Base-by-base conservation (phyloP, 768 basidiomycete genomes). In the Pisolithus sp. region DNA sequence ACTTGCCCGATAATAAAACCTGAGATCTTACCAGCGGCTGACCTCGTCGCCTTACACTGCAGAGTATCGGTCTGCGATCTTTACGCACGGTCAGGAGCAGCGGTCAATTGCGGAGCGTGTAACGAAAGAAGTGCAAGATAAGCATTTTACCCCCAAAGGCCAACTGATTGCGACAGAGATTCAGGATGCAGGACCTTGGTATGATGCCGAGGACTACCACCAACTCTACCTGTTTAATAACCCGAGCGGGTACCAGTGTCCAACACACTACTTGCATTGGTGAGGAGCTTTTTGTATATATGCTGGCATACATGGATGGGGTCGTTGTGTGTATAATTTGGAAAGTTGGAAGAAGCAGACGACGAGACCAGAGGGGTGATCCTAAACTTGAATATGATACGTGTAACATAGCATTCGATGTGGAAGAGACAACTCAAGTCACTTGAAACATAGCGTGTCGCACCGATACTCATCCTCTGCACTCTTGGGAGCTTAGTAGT, bases 41-140 rank as follows among this genome's bases (percentile, higher is more conserved):
- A 50, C 36, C 23, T 9, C 36, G 26, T 6, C 37, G 12, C 12
- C 30, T 34, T 43, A 0, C 30, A 17, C 17, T 23, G 17, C 65
- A 89, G 91, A 97, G 69, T 97, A 97, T 66, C 90, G 95, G 46
- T 93, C 93, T 2, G 90, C 82, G 12, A 95, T 98, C 63, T 97
- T 93, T 69, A 85, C 81, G 13, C 72, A 86, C 59, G 78, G 81
- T 0, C 74, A 78, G 0, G 89, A 88, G 58, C 95, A 97, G 65
- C 71, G 72, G 37, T 63, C 73, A 31, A 79, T 82, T 52, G 95
- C 93, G 3, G 74, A 82, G 59, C 77, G 81, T 20, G 83, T 97
- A 2, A 93, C 88, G 0, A 77, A 77, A 34, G 87, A 94, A 64
- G 81, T 97, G 2, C 87, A 94, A 67, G 81, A 77, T 50, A 87